A percentile compares a stretch with the other conserved stretches of the same genome.
Conservation (phyloP, 2,329 filamentous ascomycete genomes). For the Colletotrichum spaethianum region DNA sequence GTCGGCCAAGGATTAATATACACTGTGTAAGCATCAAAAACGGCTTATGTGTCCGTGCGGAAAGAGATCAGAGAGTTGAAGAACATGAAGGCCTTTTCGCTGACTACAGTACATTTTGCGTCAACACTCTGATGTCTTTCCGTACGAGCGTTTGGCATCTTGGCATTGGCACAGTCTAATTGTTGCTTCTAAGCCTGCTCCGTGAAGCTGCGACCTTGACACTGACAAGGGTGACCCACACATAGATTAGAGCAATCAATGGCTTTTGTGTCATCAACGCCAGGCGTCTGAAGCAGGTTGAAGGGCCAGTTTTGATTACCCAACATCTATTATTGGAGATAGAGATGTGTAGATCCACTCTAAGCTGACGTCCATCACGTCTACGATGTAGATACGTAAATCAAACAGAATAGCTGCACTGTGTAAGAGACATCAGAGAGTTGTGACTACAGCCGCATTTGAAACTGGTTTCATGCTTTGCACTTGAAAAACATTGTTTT, state of each 20-base stretch:
- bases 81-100: neutral
- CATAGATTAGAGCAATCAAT: neutral
- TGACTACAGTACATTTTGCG: neutral
- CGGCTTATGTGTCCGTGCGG: neutral
- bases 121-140: neutral
- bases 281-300: neutral
- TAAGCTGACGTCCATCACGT: too few relatives aligned
- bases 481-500: too few relatives aligned
- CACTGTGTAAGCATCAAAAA: conserved; percentile 4
- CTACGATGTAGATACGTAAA: too few relatives aligned
- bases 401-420: too few relatives aligned
- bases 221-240: neutral
- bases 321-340: neutral
- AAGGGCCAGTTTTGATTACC: neutral
- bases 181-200: too few relatives aligned
- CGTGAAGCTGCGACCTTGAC: too few relatives aligned
- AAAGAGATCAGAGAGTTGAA: conserved; percentile 1
- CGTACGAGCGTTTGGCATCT: neutral
- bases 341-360: too few relatives aligned
- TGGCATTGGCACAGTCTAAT: neutral
- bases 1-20: neutral
- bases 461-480: too few relatives aligned
- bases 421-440: too few relatives aligned
- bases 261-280: neutral
- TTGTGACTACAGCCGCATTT: too few relatives aligned